A percentile compares a stretch with the other conserved stretches of the same genome.
Conservation (phyloP, 139 green algal species). For the Chlorella sp. region DNA sequence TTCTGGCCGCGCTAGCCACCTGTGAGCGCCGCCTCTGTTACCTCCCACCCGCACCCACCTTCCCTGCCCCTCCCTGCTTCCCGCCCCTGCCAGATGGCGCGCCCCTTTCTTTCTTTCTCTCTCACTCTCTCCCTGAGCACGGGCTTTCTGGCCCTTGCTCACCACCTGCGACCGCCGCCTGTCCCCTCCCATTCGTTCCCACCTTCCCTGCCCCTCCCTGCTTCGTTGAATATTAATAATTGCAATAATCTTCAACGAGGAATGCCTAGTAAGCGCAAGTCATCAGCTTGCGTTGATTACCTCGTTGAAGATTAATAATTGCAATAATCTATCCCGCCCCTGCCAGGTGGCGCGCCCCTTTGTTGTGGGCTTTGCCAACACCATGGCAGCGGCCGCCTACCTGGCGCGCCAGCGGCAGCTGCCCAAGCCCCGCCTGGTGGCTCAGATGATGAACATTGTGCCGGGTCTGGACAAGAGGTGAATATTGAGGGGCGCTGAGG, state of each 20-base stretch:
- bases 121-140: too few relatives aligned
- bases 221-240: conserved; percentile 97
- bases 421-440: conserved; percentile 47
- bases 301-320: conserved; percentile 99
- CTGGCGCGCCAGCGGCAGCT: conserved; percentile 38
- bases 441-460: conserved; percentile 34
- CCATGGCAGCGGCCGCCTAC: conserved; percentile 31
- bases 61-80: conserved; percentile 73
- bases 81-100: neutral
- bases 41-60: too few relatives aligned
- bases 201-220: conserved; percentile 54
- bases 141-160: too few relatives aligned
- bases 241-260: conserved; percentile 98
- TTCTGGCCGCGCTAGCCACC: too few relatives aligned
- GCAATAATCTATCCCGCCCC: conserved; percentile 77
- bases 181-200: too few relatives aligned
- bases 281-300: conserved; percentile 96
- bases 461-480: conserved; percentile 47
- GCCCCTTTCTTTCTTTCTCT: conserved; percentile 32
- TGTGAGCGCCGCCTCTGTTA: too few relatives aligned
- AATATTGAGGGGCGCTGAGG: neutral
- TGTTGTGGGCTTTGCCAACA: conserved; percentile 40
- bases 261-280: conserved; percentile 98
- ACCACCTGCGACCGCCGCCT: too few relatives aligned
- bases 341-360: conserved; percentile 32